Evolutionary conservation across 106 monocot genomes (phyloP), one percentile per base, ranked within the genome.

Genomic region (Dioscorea dumetorum): DNA sequence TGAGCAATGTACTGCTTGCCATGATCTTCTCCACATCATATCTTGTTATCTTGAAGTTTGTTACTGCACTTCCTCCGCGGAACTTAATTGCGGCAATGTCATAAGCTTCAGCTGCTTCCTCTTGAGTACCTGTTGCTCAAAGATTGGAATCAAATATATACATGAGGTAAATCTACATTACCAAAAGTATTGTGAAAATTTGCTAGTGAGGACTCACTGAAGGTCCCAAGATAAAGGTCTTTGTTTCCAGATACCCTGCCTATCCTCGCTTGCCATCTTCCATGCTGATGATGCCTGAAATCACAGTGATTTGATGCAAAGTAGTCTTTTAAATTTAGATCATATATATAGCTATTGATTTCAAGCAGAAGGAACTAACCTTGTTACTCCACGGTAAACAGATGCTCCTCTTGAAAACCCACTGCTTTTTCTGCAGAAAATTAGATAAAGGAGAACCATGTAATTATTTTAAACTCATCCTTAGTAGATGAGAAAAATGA

Each of bases 161-260:
- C n/a, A n/a, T 62, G 14, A 62, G 41, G 2, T 41, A 1, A 41
- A 6, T 41, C 41, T 41, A 41, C 41, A 41, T 3, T 8, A 10
- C 9, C 24, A 15, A 8, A 63, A 5, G 18, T 8, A 52, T 15
- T 21, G 18, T 5, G 32, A 23, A 49, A 54, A 20, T 48, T 12
- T 34, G 4, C 9, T 54, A 54, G 13, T 54, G 18, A 54, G 33
- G 69, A 78, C 89, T 84, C 77, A 99, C 97, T 85, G 81, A 99
- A 99, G 34, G 97, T 99, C 71, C 97, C 97, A 49, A 99, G 97
- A 69, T 99, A 99, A 54, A 99, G 89, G 70, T 99, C 97, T 77
- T 99, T 99, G 82, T 99, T 99, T 59, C 97, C 97, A 60, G 97
- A 89, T 60, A 99, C 97, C 48, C 97, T 73, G 7, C 97, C 92